A percentile compares a stretch with the other conserved stretches of the same genome.
phyloP scores from a whole-genome alignment of 2,329 filamentous ascomycete species.

The Fusarium fracticaudum region DNA sequence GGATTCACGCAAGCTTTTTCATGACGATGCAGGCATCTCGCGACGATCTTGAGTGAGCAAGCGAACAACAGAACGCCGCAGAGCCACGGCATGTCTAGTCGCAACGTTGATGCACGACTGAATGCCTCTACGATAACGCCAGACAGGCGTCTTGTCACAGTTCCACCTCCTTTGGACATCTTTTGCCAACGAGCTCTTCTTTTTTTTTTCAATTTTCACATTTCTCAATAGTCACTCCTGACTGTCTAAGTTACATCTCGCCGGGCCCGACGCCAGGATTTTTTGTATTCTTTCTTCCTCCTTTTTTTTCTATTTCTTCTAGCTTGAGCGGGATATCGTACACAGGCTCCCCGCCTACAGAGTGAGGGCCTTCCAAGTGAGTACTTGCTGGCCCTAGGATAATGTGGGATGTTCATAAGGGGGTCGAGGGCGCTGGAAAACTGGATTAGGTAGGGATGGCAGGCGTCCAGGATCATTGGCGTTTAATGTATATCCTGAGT shows the following conservation, averaged over 20 bases:
- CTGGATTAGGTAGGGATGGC: constrained; percentile 26
- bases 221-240: constrained; percentile 13
- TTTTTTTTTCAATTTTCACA: not conserved
- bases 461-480: constrained; percentile 35
- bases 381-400: constrained; percentile 28
- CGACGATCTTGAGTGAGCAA: constrained; percentile 39
- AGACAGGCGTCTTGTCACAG: constrained; percentile 23
- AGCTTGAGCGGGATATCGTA: constrained; percentile 3
- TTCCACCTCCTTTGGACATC: constrained; percentile 25
- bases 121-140: constrained; percentile 18
- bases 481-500: constrained; percentile 41
- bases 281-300: constrained; percentile 17
- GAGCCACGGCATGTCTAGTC: constrained; percentile 17
- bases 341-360: not conserved
- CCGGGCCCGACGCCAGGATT: constrained; percentile 35
- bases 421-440: constrained; percentile 27
- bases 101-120: constrained; percentile 26
- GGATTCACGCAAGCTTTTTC: constrained; percentile 42
- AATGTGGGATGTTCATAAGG: constrained; percentile 31
- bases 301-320: not conserved
- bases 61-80: constrained; percentile 23
- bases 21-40: constrained; percentile 45
- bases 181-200: constrained; percentile 17
- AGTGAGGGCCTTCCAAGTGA: constrained; percentile 15
- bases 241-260: constrained; percentile 30